Evolutionary conservation across 2,329 filamentous ascomycete species (phyloP).

Genomic region (Huntiella abstrusa): DNA sequence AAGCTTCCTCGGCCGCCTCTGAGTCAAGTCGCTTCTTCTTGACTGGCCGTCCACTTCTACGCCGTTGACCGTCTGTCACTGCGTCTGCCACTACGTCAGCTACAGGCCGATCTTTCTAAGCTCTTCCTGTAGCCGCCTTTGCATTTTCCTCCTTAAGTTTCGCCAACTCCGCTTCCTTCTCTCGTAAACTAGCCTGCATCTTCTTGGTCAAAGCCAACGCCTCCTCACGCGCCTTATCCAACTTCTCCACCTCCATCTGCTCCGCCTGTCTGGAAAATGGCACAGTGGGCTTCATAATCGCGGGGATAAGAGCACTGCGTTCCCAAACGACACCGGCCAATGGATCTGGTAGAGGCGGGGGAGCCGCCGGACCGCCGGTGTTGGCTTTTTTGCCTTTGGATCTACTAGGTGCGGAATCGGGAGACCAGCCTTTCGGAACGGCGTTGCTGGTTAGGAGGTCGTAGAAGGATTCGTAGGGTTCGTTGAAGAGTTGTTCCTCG

Average conservation of each 20-base stretch:
- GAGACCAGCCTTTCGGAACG: conserved; percentile 28
- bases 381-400: conserved; percentile 35
- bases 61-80: background rate
- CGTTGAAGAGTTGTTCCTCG: conserved; percentile 93
- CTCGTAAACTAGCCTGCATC: conserved; percentile 40
- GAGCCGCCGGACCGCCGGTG: conserved; percentile 14
- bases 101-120: conserved; percentile 5
- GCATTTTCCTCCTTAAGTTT: conserved; percentile 40
- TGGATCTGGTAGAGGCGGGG: conserved; percentile 20
- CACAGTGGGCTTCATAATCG: conserved; percentile 44
- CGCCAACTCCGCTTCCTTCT: conserved; percentile 42
- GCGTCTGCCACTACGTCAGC: background rate
- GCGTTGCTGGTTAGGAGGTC: conserved; percentile 64
- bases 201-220: conserved; percentile 41
- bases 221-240: conserved; percentile 44
- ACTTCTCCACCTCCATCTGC: conserved; percentile 38
- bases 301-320: conserved; percentile 57
- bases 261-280: conserved; percentile 59
- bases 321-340: conserved; percentile 36
- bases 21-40: too few relatives aligned
- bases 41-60: background rate
- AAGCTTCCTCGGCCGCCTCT: too few relatives aligned
- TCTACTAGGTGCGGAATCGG: conserved; percentile 18
- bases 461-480: conserved; percentile 84
- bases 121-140: conserved; percentile 21